Evolutionary conservation across 176 grass and related monocot species (phyloP).

Genomic region (Lolium perenne): DNA sequence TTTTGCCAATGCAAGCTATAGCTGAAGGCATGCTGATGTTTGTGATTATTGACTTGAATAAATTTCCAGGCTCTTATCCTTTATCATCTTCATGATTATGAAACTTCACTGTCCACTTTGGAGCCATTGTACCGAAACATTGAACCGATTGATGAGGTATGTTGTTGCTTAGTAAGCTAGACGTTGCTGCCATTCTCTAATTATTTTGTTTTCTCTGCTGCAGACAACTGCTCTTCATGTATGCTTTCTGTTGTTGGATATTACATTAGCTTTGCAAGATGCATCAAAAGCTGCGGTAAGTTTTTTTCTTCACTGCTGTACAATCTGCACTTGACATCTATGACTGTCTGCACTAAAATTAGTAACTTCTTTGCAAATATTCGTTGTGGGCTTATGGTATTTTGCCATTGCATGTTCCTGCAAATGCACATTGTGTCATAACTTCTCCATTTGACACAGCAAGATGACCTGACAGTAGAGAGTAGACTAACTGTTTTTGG

Average conservation of each 20-base stretch:
- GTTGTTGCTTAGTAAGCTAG: constrained; percentile 15
- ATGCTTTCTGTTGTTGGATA: constrained; percentile 92
- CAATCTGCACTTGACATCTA: constrained; percentile 11
- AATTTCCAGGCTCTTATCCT: constrained; percentile 82
- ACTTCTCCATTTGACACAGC: background rate
- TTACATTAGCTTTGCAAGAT: constrained; percentile 79
- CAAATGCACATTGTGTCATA: background rate
- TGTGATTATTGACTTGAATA: constrained; percentile 35
- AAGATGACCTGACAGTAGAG: background rate
- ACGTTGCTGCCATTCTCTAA: constrained; percentile 20
- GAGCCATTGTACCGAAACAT: constrained; percentile 78
- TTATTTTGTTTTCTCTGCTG: constrained; percentile 39
- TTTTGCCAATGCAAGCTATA: constrained; percentile 35
- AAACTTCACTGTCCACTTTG: constrained; percentile 65
- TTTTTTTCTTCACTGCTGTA: constrained; percentile 34
- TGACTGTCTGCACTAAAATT: constrained; percentile 11
- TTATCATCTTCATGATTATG: constrained; percentile 83
- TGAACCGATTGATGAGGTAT: constrained; percentile 92
- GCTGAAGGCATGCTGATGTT: constrained; percentile 28
- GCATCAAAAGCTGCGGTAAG: constrained; percentile 81
- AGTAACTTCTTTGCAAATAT: background rate
- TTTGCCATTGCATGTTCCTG: constrained; percentile 20
- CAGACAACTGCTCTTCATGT: constrained; percentile 90
- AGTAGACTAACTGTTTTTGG: background rate
- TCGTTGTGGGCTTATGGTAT: constrained; percentile 12